phyloP scores from a whole-genome alignment of 2,329 filamentous ascomycete species.

The Domatiomyces globalis region DNA sequence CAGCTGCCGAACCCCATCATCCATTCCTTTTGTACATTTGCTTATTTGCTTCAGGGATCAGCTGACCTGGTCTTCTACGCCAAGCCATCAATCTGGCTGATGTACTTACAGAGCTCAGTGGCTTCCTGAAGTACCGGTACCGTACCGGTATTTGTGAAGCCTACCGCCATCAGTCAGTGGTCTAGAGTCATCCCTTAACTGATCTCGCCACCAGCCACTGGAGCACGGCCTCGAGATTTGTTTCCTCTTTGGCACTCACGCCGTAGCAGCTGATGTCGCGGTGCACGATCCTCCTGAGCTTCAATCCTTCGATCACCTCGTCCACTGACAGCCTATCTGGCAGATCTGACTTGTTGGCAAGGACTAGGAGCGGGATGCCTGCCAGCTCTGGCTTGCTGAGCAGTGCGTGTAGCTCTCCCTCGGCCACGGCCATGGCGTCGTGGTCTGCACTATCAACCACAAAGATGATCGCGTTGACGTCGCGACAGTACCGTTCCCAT shows the following conservation, averaged over 20 bases:
- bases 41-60: no score
- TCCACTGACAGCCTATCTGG: constrained; percentile 84
- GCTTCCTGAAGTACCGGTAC: no score
- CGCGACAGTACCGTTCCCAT: constrained; percentile 98
- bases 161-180: constrained; percentile 1
- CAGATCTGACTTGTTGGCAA: constrained; percentile 95
- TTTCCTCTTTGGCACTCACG: constrained; percentile 97
- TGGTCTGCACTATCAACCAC: constrained; percentile 93
- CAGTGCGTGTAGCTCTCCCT: constrained; percentile 81
- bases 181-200: constrained; percentile 42
- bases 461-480: constrained; percentile 96
- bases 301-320: constrained; percentile 83
- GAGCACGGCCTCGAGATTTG: constrained; percentile 90
- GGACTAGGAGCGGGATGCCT: constrained; percentile 80
- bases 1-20: no score
- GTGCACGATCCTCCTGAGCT: constrained; percentile 75
- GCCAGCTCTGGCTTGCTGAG: constrained; percentile 72
- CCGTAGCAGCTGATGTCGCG: constrained; percentile 97
- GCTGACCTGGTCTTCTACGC: no score
- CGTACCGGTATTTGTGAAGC: neutral
- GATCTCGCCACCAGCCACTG: constrained; percentile 92
- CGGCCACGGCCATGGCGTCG: constrained; percentile 65
- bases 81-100: no score
- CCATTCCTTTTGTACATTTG: no score
- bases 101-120: no score